These are phyloP conservation scores for Trametes sanguinea DNA, from an alignment of 768 basidiomycete species.

Conservation along the genomic window DNA sequence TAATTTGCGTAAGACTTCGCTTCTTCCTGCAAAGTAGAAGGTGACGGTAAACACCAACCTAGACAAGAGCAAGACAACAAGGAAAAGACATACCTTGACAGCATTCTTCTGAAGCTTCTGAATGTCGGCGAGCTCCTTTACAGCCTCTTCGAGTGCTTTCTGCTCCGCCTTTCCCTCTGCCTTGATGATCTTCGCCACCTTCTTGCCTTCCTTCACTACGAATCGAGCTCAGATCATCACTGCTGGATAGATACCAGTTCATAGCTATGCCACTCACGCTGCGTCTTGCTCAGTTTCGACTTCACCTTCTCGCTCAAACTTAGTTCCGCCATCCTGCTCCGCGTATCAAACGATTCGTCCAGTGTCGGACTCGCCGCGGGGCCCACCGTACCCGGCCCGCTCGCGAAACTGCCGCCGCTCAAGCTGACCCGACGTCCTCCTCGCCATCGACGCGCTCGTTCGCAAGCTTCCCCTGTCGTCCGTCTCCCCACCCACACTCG, in stretches of 20 bases:
- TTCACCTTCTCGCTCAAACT: constrained; percentile 52
- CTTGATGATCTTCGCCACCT: constrained; percentile 69
- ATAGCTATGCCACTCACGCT: constrained; percentile 42
- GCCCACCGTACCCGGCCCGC: constrained; percentile 56
- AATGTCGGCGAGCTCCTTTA: constrained; percentile 66
- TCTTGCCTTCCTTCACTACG: constrained; percentile 59
- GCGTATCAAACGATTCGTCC: constrained; percentile 40
- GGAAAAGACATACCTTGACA: constrained; percentile 46
- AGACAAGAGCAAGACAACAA: background rate
- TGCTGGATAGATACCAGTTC: background rate
- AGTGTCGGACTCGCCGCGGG: constrained; percentile 45
- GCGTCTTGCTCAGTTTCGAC: constrained; percentile 50
- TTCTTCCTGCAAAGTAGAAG: constrained; percentile 46
- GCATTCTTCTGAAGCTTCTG: constrained; percentile 71
- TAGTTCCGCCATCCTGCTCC: constrained; percentile 51
- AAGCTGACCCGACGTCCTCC: constrained; percentile 25
- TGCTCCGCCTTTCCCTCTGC: constrained; percentile 70
- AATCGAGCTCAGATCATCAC: background rate
- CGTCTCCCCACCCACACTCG: background rate
- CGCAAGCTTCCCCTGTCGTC: constrained; percentile 22
- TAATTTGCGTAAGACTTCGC: constrained; percentile 55
- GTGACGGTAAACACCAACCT: too few relatives aligned
- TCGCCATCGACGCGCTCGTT: constrained; percentile 12
- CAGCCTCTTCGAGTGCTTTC: constrained; percentile 56
- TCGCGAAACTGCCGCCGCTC: constrained; percentile 45